Percentiles rank a stretch among this genome's conserved stretches.
phyloP scores from a whole-genome alignment of 2,329 filamentous ascomycete species.

The Scedosporium dehoogii region DNA sequence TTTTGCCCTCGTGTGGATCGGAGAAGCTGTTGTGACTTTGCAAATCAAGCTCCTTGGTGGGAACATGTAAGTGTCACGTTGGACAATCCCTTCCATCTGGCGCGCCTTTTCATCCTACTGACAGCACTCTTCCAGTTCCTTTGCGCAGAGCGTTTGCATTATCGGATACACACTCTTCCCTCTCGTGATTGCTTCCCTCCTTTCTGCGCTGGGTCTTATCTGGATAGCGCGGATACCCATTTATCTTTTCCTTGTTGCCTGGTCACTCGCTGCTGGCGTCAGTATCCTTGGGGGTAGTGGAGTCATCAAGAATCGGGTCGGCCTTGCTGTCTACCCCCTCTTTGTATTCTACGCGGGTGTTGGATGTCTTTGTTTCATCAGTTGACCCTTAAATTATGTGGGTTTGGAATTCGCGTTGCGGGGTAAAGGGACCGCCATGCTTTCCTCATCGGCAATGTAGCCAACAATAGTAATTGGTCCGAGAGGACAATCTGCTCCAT shows the following conservation, averaged over 20 bases:
- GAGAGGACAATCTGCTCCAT: too few species aligned
- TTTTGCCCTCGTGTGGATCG: slow-evolving; percentile 94
- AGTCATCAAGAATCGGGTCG: slow-evolving; percentile 88
- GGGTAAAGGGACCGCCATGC: too few species aligned
- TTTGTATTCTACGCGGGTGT: slow-evolving; percentile 92
- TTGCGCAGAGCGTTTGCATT: slow-evolving; percentile 94
- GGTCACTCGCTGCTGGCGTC: slow-evolving; percentile 90
- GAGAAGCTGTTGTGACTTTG: slow-evolving; percentile 90
- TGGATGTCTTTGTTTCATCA: slow-evolving; percentile 95
- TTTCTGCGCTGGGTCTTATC: slow-evolving; percentile 73
- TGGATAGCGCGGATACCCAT: slow-evolving; percentile 80
- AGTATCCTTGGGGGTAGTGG: slow-evolving; percentile 94
- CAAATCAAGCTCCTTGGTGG: slow-evolving; percentile 95
- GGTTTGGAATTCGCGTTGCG: too few species aligned
- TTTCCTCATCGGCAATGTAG: too few species aligned
- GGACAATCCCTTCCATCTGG: not conserved
- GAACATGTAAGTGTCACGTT: slow-evolving; percentile 67
- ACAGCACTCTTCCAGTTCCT: slow-evolving; percentile 53
- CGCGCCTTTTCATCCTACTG: not conserved
- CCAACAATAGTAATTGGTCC: too few species aligned
- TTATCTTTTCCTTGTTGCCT: slow-evolving; percentile 77
- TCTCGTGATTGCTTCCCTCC: slow-evolving; percentile 80
- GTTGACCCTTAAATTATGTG: slow-evolving; percentile 37
- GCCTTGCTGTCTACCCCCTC: slow-evolving; percentile 86
- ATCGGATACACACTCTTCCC: slow-evolving; percentile 98